phyloP scores from a whole-genome alignment of 805 yeast species.

The Candida ovalis region DNA sequence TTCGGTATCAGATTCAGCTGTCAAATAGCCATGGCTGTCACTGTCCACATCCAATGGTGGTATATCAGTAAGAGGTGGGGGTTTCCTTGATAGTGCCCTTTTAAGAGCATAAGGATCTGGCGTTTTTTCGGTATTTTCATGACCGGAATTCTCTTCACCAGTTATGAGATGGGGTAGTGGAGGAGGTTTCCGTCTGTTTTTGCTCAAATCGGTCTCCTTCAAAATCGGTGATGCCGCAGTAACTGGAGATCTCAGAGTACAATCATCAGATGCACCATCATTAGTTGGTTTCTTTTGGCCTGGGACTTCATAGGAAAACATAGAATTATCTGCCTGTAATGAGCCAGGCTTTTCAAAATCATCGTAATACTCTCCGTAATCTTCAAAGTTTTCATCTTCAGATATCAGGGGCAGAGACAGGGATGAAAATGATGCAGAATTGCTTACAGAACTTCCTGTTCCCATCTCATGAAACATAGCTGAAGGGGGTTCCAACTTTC shows the following conservation, averaged over 20 bases:
- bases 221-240: not conserved
- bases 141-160: not conserved
- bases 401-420: slow-evolving; percentile 20
- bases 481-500: not conserved
- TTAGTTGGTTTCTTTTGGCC: not conserved
- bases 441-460: slow-evolving; percentile 5
- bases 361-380: not conserved
- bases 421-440: slow-evolving; percentile 17
- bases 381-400: slow-evolving; percentile 14
- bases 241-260: not conserved
- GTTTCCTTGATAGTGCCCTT: slow-evolving; percentile 5
- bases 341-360: not conserved
- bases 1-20: slow-evolving; percentile 9
- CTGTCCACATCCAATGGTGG: slow-evolving; percentile 2
- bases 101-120: not conserved
- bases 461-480: slow-evolving; percentile 1
- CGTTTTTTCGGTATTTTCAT: not conserved
- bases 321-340: not conserved
- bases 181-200: slow-evolving; percentile 17
- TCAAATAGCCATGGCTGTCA: slow-evolving; percentile 3
- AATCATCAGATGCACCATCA: not conserved
- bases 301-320: not conserved
- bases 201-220: not conserved
- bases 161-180: slow-evolving; percentile 2
- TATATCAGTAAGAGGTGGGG: slow-evolving; percentile 10